These are phyloP conservation scores for Boletellus ananas DNA, from an alignment of 768 basidiomycete genomes.

Conservation along the genomic window DNA sequence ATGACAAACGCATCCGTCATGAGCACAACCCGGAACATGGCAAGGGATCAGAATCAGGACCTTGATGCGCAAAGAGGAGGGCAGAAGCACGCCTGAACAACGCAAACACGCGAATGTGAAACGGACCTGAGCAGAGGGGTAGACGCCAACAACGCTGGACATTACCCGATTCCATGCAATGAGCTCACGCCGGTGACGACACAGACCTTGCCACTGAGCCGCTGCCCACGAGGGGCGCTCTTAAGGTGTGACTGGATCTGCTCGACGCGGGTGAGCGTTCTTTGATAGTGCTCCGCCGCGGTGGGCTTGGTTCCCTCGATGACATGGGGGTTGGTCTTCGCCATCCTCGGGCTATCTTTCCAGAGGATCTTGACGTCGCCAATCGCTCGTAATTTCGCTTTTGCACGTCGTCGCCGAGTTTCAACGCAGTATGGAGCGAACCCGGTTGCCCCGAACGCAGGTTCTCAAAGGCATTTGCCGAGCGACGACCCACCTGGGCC, in stretches of 20 bases:
- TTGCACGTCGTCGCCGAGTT: not conserved
- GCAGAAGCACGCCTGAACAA: slow-evolving; percentile 63
- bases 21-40: slow-evolving; percentile 1
- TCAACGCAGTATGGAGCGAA: not conserved
- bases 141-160: slow-evolving; percentile 7
- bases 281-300: slow-evolving; percentile 52
- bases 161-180: slow-evolving; percentile 82
- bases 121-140: slow-evolving; percentile 11
- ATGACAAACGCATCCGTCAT: slow-evolving; percentile 1
- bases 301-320: slow-evolving; percentile 12
- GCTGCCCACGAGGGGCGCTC: slow-evolving; percentile 45
- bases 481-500: too few species aligned
- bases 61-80: slow-evolving; percentile 76
- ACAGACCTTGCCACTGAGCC: slow-evolving; percentile 75
- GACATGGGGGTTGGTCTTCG: slow-evolving; percentile 9
- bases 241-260: slow-evolving; percentile 67
- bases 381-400: not conserved
- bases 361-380: not conserved
- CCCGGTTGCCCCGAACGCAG: too few species aligned
- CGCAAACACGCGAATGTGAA: slow-evolving; percentile 1
- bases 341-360: slow-evolving; percentile 7
- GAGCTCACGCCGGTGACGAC: slow-evolving; percentile 88
- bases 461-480: too few species aligned
- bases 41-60: slow-evolving; percentile 32
- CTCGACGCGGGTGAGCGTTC: slow-evolving; percentile 61